These are phyloP conservation scores for Talaromyces sp. DNA, from an alignment of 2,329 filamentous ascomycete genomes.

Conservation along the genomic window DNA sequence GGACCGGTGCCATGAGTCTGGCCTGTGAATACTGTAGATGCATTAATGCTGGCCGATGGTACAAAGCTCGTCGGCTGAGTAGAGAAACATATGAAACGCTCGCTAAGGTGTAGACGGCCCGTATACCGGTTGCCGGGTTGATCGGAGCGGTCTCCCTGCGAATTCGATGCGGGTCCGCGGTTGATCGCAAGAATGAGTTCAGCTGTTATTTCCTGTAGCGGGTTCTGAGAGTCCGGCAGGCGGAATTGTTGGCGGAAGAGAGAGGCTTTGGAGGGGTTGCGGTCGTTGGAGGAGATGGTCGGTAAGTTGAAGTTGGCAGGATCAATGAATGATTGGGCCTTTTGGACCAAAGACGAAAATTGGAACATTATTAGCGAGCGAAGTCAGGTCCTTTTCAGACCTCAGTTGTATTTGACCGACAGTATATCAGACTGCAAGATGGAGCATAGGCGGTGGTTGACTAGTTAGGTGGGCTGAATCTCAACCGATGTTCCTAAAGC, in stretches of 20 bases:
- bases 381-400: not conserved
- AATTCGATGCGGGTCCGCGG: constrained; percentile 31
- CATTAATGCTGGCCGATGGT: constrained; percentile 71
- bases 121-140: constrained; percentile 77
- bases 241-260: constrained; percentile 97
- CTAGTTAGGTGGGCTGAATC: not conserved
- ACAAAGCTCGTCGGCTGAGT: constrained; percentile 87
- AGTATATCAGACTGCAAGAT: not conserved
- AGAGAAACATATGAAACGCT: constrained; percentile 94
- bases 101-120: constrained; percentile 88
- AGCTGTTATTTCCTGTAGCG: constrained; percentile 92
- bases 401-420: not conserved
- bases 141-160: constrained; percentile 61
- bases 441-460: not conserved
- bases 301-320: constrained; percentile 75
- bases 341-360: constrained; percentile 82
- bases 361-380: constrained; percentile 52
- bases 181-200: constrained; percentile 79
- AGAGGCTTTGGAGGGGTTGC: constrained; percentile 82
- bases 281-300: constrained; percentile 69
- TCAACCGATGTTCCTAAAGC: not conserved
- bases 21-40: constrained; percentile 81
- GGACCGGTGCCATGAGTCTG: constrained; percentile 91
- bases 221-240: constrained; percentile 85
- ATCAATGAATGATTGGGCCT: constrained; percentile 93